Conservation (phyloP, 768 basidiomycete species). For the Guyanaporus albipodus region DNA sequence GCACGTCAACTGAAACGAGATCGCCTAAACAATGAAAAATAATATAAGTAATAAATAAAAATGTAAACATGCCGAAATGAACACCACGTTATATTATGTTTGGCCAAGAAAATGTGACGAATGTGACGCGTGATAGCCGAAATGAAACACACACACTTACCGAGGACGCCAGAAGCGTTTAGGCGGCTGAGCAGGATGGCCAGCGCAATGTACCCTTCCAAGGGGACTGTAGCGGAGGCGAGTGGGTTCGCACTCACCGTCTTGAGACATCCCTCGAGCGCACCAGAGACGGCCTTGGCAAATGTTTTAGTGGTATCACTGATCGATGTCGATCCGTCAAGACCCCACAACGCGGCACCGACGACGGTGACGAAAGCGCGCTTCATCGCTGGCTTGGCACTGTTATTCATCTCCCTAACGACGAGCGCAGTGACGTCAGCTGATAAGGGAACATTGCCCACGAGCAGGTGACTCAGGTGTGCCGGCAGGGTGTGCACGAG, state of each 20-base stretch:
- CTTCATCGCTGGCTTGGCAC: constrained; percentile 54
- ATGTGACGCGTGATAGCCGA: not conserved
- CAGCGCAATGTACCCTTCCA: constrained; percentile 81
- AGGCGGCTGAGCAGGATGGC: constrained; percentile 66
- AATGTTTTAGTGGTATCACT: constrained; percentile 48
- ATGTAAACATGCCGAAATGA: not conserved
- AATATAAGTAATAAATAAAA: not conserved
- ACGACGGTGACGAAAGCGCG: constrained; percentile 61
- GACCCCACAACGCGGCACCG: constrained; percentile 56
- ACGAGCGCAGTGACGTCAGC: constrained; percentile 46
- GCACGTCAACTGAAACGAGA: constrained; percentile 43
- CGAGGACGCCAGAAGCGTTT: constrained; percentile 45
- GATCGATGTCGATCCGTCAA: constrained; percentile 37
- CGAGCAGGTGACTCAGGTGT: constrained; percentile 59
- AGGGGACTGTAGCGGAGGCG: constrained; percentile 56
- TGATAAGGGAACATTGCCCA: constrained; percentile 37
- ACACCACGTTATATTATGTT: too few species aligned
- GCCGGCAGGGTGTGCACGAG: constrained; percentile 52
- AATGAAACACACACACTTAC: constrained; percentile 36
- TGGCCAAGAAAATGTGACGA: not conserved
- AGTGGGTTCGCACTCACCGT: constrained; percentile 57
- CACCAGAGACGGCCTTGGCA: constrained; percentile 49
- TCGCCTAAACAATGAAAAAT: constrained; percentile 34
- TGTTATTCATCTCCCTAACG: constrained; percentile 66
- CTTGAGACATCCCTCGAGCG: constrained; percentile 71